Conservation (phyloP, 2,329 filamentous ascomycete genomes). For the Fusarium chuoi region DNA sequence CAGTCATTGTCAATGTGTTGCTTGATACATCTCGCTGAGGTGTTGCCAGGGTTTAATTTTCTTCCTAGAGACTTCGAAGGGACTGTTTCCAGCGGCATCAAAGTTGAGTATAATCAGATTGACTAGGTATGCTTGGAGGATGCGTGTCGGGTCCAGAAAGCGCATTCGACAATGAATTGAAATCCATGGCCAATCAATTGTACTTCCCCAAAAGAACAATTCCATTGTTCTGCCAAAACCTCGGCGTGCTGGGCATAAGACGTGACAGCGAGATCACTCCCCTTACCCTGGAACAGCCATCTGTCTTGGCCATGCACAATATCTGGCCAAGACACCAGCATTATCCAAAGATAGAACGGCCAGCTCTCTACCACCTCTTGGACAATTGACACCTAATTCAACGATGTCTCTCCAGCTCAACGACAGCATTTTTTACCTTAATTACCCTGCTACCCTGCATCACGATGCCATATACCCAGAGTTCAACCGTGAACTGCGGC, state of each 20-base stretch:
- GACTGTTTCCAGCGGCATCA: background rate
- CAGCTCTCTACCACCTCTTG: background rate
- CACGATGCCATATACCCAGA: background rate
- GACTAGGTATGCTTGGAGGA: background rate
- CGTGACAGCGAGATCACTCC: background rate
- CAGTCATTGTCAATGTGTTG: background rate
- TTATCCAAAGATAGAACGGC: background rate
- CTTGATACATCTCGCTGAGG: background rate
- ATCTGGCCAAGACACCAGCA: slow-evolving; percentile 8
- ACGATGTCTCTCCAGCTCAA: background rate
- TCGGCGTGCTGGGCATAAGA: background rate
- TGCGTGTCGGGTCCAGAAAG: background rate
- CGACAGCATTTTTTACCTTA: too few species aligned
- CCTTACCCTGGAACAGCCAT: background rate
- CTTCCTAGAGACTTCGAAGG: background rate
- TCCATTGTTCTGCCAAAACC: background rate
- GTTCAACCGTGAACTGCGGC: background rate
- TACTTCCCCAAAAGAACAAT: background rate
- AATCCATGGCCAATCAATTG: background rate
- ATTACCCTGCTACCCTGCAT: too few species aligned
- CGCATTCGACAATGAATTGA: too few species aligned
- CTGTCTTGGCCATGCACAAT: background rate
- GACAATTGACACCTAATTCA: background rate
- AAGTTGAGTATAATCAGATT: background rate
- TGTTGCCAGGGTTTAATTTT: too few species aligned